A percentile compares a stretch with the other conserved stretches of the same genome.
These are phyloP conservation scores for Neofusicoccum kwambonambiense DNA, from an alignment of 2,329 filamentous ascomycete genomes.

Conservation along the genomic window DNA sequence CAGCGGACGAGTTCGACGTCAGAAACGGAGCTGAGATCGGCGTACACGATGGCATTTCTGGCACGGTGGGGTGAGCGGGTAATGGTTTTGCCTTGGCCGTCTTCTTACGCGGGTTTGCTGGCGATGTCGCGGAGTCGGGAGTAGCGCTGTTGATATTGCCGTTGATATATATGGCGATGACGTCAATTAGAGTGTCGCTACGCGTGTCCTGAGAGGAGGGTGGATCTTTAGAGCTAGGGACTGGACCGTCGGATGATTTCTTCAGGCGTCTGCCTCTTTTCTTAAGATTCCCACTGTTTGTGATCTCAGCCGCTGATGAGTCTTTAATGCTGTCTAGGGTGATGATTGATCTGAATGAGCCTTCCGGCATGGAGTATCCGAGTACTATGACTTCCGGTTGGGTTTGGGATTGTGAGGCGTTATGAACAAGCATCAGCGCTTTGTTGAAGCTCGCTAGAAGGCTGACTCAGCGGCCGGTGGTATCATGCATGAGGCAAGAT, in stretches of 20 bases:
- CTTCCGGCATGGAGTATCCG: neutral
- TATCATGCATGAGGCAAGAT: no score
- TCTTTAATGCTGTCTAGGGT: no score
- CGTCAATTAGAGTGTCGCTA: neutral
- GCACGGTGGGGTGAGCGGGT: neutral
- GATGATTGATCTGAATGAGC: neutral
- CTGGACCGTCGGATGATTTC: neutral
- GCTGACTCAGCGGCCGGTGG: no score
- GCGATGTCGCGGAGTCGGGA: neutral
- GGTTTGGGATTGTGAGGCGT: neutral
- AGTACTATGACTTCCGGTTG: neutral
- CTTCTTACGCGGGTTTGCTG: neutral
- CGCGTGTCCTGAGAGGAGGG: neutral
- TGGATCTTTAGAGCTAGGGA: neutral
- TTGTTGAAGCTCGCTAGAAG: neutral
- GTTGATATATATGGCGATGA: neutral
- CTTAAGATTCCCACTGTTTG: neutral
- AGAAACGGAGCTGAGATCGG: no score
- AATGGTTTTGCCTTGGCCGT: neutral
- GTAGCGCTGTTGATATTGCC: neutral
- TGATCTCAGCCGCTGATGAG: neutral
- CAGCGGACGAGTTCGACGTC: no score
- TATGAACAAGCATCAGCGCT: neutral
- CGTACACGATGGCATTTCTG: neutral
- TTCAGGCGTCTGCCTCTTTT: neutral